phyloP scores from a whole-genome alignment of 2,329 filamentous ascomycete genomes.

The Phaeosphaeriaceae sp. region DNA sequence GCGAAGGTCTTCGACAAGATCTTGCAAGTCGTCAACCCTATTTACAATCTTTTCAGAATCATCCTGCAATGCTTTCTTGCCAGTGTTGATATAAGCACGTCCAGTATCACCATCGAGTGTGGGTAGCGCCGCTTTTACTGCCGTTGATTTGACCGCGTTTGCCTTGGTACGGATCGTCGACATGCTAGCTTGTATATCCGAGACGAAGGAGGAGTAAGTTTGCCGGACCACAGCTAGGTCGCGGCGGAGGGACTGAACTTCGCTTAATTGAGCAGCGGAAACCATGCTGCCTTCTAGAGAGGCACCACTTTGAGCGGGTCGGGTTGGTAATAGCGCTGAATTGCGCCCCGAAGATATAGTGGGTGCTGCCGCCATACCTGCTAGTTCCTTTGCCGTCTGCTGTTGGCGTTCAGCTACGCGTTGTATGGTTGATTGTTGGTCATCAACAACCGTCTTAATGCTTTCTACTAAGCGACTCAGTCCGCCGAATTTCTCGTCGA shows the following conservation, averaged over 20 bases:
- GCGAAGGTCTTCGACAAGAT: slow-evolving; percentile 92
- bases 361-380: slow-evolving; percentile 63
- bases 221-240: slow-evolving; percentile 92
- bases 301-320: slow-evolving; percentile 28
- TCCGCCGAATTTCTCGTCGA: slow-evolving; percentile 86
- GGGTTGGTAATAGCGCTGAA: slow-evolving; percentile 42
- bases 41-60: slow-evolving; percentile 91
- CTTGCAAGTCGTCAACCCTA: slow-evolving; percentile 95
- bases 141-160: slow-evolving; percentile 75
- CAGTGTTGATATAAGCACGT: slow-evolving; percentile 80
- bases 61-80: slow-evolving; percentile 83
- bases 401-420: slow-evolving; percentile 89
- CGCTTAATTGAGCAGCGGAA: slow-evolving; percentile 70
- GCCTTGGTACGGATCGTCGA: slow-evolving; percentile 81
- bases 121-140: slow-evolving; percentile 73
- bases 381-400: slow-evolving; percentile 86
- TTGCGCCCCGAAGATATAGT: slow-evolving; percentile 41
- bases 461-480: slow-evolving; percentile 84
- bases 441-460: slow-evolving; percentile 81
- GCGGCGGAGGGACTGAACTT: slow-evolving; percentile 81
- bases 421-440: slow-evolving; percentile 81
- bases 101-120: slow-evolving; percentile 78
- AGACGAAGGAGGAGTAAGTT: slow-evolving; percentile 89
- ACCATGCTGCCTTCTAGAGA: slow-evolving; percentile 32
- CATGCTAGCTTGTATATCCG: slow-evolving; percentile 90